Base-by-base conservation (phyloP, 2,329 filamentous ascomycete genomes). In the Claviceps lovelessii region DNA sequence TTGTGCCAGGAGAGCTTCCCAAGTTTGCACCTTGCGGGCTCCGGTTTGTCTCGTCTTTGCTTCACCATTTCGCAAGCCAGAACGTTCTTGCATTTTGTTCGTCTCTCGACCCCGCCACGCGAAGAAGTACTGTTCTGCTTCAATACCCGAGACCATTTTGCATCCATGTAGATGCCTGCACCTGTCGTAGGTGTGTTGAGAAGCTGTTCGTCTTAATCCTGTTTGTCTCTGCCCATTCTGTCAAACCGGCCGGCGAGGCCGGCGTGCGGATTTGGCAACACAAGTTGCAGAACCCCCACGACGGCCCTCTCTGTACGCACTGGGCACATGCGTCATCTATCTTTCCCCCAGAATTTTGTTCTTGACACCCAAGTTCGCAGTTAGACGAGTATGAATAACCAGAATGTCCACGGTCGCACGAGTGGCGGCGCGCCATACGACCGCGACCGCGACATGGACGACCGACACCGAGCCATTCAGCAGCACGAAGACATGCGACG, bases 361-460 rank as follows among this genome's bases (percentile, higher is more conserved):
- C 3, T 23, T 23, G 23, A 23, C 23, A 23, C 23, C 23, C 23
- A 1, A 23, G 3, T n/a, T n/a, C 35, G 33, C 41, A 51, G 45
- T 55, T 55, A 60, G 59, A 60, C 57, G 52, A 68, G 57, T 60
- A 77, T 77, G 75, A 77, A 76, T 62, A 73, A 65, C 65, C 72
- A 73, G 59, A 70, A 68, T 57, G 66, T 72, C 55, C 72, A 74
- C 64, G 66, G 66, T 61, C 68, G 65, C 59, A 62, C 63, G 62
- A 65, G 67, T 64, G 66, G 64, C 59, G 66, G 64, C 59, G 61
- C 65, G 64, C 69, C 65, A 56, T 76, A 73, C 67, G 73, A 76
- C 61, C 71, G 73, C 66, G 74, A 76, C 55, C 73, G 71, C 66
- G 69, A 76, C 57, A 68, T 75, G 62, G 73, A 76, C 56, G 73